Evolutionary conservation across 1,139 yeast species (phyloP).

Genomic region (Diutina sp.): DNA sequence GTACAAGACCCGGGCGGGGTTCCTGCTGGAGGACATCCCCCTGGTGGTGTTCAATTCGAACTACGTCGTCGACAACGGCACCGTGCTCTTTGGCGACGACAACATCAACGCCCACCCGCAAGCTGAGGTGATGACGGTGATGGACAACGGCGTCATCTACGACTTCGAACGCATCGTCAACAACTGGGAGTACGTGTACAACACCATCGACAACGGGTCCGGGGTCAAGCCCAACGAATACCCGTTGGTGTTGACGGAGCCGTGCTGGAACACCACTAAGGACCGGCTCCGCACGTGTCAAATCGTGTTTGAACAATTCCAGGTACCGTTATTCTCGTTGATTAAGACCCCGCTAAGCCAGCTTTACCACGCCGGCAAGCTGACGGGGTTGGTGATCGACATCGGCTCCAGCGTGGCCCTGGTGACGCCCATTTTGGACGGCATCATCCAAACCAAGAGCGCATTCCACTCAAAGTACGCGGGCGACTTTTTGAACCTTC

Average conservation of each 20-base stretch:
- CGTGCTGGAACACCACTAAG: conserved; percentile 45
- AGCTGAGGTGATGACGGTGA: conserved; percentile 45
- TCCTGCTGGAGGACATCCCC: conserved; percentile 56
- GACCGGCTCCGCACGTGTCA: conserved; percentile 41
- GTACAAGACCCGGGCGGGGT: conserved; percentile 54
- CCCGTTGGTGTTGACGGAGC: conserved; percentile 58
- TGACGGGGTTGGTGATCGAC: conserved; percentile 58
- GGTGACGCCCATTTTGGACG: conserved; percentile 64
- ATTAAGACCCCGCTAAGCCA: conserved; percentile 62
- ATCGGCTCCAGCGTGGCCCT: conserved; percentile 49
- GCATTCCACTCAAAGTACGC: conserved; percentile 50
- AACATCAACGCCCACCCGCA: conserved; percentile 27
- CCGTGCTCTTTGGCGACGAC: conserved; percentile 39
- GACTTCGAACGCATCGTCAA: conserved; percentile 50
- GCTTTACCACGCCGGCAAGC: conserved; percentile 54
- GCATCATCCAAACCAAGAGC: conserved; percentile 50
- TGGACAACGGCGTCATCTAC: conserved; percentile 54
- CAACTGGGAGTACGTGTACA: conserved; percentile 49
- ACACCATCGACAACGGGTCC: conserved; percentile 29
- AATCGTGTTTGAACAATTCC: conserved; percentile 49
- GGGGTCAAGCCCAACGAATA: conserved; percentile 36
- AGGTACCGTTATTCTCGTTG: conserved; percentile 56
- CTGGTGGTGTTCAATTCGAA: conserved; percentile 43
- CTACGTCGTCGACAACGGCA: conserved; percentile 27
- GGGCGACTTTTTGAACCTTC: conserved; percentile 56